Conservation (phyloP, 2,329 filamentous ascomycete genomes). For the Apiospora arundinis region DNA sequence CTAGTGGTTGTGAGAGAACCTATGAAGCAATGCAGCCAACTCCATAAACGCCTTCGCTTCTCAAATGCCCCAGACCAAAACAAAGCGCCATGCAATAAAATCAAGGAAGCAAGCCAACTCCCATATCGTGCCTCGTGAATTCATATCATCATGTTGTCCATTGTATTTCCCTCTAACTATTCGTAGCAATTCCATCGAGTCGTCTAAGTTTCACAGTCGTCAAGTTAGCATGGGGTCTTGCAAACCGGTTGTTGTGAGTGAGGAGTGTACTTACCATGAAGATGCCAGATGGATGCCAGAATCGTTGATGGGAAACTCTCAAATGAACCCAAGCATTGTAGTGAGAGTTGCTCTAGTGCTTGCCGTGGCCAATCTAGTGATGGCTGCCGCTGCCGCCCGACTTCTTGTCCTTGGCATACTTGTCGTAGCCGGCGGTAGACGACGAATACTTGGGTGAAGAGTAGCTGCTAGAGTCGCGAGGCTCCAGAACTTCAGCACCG, state of each 20-base stretch:
- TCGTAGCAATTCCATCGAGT: too few species aligned
- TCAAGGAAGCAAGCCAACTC: background rate
- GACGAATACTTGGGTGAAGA: background rate
- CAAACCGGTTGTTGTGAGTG: too few species aligned
- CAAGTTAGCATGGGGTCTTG: too few species aligned
- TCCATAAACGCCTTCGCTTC: background rate
- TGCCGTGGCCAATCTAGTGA: background rate
- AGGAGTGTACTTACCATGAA: too few species aligned
- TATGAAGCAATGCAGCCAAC: background rate
- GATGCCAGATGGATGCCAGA: background rate
- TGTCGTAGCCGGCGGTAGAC: background rate
- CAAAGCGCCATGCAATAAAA: too few species aligned
- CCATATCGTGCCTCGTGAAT: background rate
- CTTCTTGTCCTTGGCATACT: background rate
- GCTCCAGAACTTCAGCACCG: background rate
- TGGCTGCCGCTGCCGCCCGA: background rate
- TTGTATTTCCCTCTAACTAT: background rate
- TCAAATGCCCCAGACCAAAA: background rate
- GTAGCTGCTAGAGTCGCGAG: background rate
- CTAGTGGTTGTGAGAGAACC: background rate
- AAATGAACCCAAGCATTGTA: too few species aligned
- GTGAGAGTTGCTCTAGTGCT: background rate
- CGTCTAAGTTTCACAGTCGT: too few species aligned
- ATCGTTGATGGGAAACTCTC: background rate
- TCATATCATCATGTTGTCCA: background rate